These are phyloP conservation scores for Kuraishia borneana DNA, from an alignment of 805 yeast genomes.

Conservation along the genomic window DNA sequence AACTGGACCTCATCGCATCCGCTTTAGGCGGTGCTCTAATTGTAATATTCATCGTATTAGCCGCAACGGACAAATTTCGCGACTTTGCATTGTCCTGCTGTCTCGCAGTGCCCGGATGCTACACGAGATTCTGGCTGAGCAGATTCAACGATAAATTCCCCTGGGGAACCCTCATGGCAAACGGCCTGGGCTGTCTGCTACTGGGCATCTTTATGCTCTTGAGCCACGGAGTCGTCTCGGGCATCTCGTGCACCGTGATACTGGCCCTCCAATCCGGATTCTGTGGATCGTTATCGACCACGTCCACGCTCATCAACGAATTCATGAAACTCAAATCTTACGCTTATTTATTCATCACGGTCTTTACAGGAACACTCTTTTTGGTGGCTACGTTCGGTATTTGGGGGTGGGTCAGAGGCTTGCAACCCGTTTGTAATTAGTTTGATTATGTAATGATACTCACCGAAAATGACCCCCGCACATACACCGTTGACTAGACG, in stretches of 20 bases:
- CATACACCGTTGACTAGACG: no score
- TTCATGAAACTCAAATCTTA: conserved; percentile 28
- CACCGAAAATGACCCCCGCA: no score
- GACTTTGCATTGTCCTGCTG: conserved; percentile 58
- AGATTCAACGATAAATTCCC: conserved; percentile 16
- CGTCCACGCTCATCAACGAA: conserved; percentile 72
- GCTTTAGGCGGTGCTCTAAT: conserved; percentile 11
- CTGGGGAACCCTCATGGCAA: conserved; percentile 38
- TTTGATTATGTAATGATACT: no score
- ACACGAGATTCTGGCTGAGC: conserved; percentile 43
- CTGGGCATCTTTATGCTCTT: conserved; percentile 32
- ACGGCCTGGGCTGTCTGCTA: conserved; percentile 33
- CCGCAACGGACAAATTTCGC: conserved; percentile 37
- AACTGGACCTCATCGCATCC: not conserved
- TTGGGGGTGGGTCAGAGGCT: conserved; percentile 57
- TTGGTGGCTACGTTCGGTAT: conserved; percentile 57
- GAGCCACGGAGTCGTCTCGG: conserved; percentile 14
- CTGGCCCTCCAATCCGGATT: conserved; percentile 51
- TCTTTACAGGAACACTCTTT: conserved; percentile 34
- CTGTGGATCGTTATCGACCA: conserved; percentile 63
- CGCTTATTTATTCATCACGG: conserved; percentile 37
- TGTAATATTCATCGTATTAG: conserved; percentile 30
- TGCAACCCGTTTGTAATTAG: no score
- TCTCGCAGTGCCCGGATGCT: conserved; percentile 66
- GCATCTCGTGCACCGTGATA: conserved; percentile 33